Conservation (phyloP, 768 basidiomycete genomes). For the Mycena leptocephala region DNA sequence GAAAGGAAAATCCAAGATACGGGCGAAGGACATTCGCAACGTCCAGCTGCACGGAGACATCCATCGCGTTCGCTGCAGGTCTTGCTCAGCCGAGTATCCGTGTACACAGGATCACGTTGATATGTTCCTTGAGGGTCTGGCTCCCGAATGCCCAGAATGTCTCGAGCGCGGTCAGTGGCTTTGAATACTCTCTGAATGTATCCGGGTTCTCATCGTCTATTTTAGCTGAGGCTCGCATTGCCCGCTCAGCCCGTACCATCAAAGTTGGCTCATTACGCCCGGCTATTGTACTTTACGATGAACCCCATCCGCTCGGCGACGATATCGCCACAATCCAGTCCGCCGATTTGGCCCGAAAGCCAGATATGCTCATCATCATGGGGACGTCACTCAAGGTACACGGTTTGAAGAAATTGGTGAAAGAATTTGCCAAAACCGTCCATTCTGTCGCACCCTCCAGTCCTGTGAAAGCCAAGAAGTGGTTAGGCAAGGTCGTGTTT, state of each 20-base stretch:
- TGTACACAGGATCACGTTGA: constrained; percentile 76
- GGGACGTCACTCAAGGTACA: constrained; percentile 98
- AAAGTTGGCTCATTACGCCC: constrained; percentile 92
- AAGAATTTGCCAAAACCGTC: constrained; percentile 92
- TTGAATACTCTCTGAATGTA: constrained; percentile 12
- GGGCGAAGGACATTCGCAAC: constrained; percentile 83
- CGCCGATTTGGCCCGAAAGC: constrained; percentile 82
- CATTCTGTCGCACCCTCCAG: constrained; percentile 65
- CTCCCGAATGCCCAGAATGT: constrained; percentile 94
- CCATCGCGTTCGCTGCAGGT: constrained; percentile 89
- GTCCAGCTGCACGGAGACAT: constrained; percentile 97
- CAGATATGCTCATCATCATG: constrained; percentile 97
- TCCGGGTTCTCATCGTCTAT: constrained; percentile 26
- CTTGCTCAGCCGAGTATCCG: constrained; percentile 86
- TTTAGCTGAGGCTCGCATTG: constrained; percentile 81
- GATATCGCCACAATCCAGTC: constrained; percentile 90
- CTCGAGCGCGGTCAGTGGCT: constrained; percentile 78
- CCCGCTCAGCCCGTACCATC: constrained; percentile 85
- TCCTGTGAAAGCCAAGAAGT: constrained; percentile 55
- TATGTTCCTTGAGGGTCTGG: constrained; percentile 77
- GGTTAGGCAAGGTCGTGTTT: constrained; percentile 85
- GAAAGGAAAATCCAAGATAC: constrained; percentile 82
- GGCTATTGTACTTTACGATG: constrained; percentile 95
- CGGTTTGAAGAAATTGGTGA: constrained; percentile 93
- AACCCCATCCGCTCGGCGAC: constrained; percentile 93